Conservation (phyloP, 2,329 filamentous ascomycete species). For the Ophiostoma himal-ulmi region DNA sequence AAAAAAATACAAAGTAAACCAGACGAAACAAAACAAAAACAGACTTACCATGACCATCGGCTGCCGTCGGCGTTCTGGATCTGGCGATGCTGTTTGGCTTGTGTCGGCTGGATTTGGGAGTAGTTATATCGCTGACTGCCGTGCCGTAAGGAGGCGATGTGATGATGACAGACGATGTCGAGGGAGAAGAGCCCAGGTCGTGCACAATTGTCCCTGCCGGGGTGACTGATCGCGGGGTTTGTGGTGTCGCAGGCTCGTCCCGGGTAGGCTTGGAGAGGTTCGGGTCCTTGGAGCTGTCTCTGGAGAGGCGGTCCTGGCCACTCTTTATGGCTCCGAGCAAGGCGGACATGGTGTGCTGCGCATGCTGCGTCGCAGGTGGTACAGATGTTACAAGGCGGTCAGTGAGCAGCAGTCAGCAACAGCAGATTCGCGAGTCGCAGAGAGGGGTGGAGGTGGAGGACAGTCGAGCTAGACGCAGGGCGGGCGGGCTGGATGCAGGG, state of each 20-base stretch:
- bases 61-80: constrained; percentile 20
- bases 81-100: neutral
- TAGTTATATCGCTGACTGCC: neutral
- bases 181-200: neutral
- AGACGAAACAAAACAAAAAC: neutral
- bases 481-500: neutral
- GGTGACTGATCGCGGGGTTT: neutral
- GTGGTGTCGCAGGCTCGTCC: neutral
- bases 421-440: neutral
- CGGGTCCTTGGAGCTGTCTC: constrained; percentile 5
- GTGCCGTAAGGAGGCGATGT: neutral
- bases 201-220: neutral
- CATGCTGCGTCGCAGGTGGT: neutral
- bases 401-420: neutral
- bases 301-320: constrained; percentile 22
- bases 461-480: neutral
- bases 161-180: neutral
- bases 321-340: constrained; percentile 24
- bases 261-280: constrained; percentile 5
- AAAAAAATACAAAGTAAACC: neutral
- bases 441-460: neutral
- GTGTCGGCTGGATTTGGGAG: constrained; percentile 2
- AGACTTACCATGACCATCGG: constrained; percentile 16
- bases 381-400: neutral
- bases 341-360: constrained; percentile 24